Conservation (phyloP, 169 alveolate species). For the Perkinsus olseni region DNA sequence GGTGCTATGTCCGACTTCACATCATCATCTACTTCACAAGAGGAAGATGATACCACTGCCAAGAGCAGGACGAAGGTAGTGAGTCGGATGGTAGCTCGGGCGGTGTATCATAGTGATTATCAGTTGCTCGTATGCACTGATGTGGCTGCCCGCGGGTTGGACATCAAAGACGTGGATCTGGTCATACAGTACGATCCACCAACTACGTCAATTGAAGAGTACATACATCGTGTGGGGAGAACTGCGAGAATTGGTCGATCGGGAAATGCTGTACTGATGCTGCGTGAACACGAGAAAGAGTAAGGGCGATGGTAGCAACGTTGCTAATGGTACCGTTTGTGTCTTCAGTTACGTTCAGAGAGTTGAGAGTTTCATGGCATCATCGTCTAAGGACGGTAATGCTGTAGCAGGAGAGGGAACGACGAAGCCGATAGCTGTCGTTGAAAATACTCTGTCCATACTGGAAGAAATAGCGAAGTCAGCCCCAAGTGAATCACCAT, state of each 20-base stretch:
- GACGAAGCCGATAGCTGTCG: too few relatives aligned
- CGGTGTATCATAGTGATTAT: constrained; percentile 14
- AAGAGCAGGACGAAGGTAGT: too few relatives aligned
- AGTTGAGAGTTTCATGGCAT: background rate
- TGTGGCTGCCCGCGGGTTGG: constrained; percentile 88
- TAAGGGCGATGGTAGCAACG: constrained; percentile 3
- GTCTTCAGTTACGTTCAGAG: background rate
- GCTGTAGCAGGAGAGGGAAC: too few relatives aligned
- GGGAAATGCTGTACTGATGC: constrained; percentile 46
- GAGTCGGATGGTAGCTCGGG: too few relatives aligned
- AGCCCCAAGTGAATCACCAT: background rate
- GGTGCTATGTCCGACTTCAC: background rate
- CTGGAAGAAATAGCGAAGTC: background rate
- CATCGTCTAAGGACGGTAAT: too few relatives aligned
- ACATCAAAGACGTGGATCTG: constrained; percentile 74
- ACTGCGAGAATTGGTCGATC: constrained; percentile 75
- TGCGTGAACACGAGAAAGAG: constrained; percentile 36
- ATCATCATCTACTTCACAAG: too few relatives aligned
- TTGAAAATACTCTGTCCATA: background rate
- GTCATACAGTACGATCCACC: constrained; percentile 89
- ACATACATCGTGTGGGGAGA: constrained; percentile 88
- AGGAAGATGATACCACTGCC: too few relatives aligned
- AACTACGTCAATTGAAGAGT: constrained; percentile 73
- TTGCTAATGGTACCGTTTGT: background rate
- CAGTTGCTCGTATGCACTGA: constrained; percentile 77